phyloP scores from a whole-genome alignment of 169 alveolate genomes.

The Plasmodium fragile region DNA sequence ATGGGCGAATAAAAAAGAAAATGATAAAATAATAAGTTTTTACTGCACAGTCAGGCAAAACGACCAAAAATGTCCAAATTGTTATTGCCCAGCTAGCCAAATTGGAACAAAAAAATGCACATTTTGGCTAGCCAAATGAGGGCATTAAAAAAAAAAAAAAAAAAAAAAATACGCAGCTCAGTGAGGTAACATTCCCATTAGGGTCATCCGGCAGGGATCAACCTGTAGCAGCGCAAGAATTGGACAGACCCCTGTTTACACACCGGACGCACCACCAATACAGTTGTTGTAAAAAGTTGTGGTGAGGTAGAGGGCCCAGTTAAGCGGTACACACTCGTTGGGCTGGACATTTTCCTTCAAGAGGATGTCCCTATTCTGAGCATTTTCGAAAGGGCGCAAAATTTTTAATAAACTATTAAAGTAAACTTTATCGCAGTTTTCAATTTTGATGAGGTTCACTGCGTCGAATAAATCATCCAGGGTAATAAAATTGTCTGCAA shows the following conservation, averaged over 20 bases:
- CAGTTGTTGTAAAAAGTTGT: conserved; percentile 32
- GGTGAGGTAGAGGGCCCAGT: conserved; percentile 25
- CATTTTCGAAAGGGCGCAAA: conserved; percentile 37
- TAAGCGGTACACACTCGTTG: conserved; percentile 19
- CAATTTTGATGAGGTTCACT: conserved; percentile 49
- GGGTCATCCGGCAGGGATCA: not conserved
- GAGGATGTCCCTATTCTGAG: conserved; percentile 14
- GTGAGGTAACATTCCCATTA: not conserved
- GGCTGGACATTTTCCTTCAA: conserved; percentile 37
- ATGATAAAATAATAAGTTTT: not conserved
- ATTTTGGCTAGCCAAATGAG: not conserved
- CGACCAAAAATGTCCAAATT: not conserved
- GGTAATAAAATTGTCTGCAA: conserved; percentile 7
- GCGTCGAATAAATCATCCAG: conserved; percentile 26
- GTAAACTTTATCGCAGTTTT: conserved; percentile 58
- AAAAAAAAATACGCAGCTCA: not conserved
- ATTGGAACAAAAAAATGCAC: not conserved
- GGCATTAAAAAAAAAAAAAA: too few species aligned
- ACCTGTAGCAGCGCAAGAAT: not conserved
- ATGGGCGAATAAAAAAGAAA: not conserved
- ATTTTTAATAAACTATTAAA: conserved; percentile 40
- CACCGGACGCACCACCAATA: conserved; percentile 6
- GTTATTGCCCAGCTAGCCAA: not conserved
- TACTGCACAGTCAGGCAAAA: conserved; percentile 2
- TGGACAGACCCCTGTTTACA: not conserved